Evolutionary conservation across 495 filamentous ascomycete species (phyloP).

Genomic region (Alectoria sarmentosa): DNA sequence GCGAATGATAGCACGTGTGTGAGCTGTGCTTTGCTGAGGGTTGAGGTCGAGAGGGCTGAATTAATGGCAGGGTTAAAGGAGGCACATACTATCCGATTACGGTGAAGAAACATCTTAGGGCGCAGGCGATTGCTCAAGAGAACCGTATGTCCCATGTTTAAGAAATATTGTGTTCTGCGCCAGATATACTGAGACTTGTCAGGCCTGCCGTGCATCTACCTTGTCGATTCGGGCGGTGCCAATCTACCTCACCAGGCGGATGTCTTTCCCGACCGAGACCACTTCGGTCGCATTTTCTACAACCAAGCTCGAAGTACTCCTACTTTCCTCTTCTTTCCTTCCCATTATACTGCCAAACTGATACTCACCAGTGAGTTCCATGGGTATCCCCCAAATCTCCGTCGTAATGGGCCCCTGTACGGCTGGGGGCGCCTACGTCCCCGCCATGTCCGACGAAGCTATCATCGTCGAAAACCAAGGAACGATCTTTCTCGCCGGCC

Average conservation of each 20-base stretch:
- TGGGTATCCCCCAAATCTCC: slow-evolving; percentile 86
- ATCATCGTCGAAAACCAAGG: slow-evolving; percentile 95
- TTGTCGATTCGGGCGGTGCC: slow-evolving; percentile 93
- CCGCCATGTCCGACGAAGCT: slow-evolving; percentile 93
- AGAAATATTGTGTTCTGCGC: background rate
- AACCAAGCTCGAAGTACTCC: slow-evolving; percentile 84
- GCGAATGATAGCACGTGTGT: slow-evolving; percentile 85
- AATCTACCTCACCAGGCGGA: slow-evolving; percentile 95
- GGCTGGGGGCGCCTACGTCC: slow-evolving; percentile 92
- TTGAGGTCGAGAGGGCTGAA: background rate
- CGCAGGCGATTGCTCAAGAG: slow-evolving; percentile 84
- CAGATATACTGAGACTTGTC: background rate
- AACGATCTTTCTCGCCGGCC: slow-evolving; percentile 93
- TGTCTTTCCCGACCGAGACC: slow-evolving; percentile 91
- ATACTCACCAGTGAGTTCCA: slow-evolving; percentile 50
- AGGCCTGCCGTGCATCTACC: slow-evolving; percentile 78
- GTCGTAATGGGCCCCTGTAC: slow-evolving; percentile 99
- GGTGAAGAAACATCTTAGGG: slow-evolving; percentile 94
- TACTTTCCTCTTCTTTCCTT: background rate
- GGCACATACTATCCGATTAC: slow-evolving; percentile 98
- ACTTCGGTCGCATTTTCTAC: slow-evolving; percentile 97
- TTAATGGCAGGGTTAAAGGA: slow-evolving; percentile 68
- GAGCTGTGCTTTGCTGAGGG: too few species aligned
- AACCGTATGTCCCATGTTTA: slow-evolving; percentile 46
- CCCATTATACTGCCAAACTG: background rate